phyloP scores from a whole-genome alignment of 208 protist species.

The Trypanosoma scelopori region DNA sequence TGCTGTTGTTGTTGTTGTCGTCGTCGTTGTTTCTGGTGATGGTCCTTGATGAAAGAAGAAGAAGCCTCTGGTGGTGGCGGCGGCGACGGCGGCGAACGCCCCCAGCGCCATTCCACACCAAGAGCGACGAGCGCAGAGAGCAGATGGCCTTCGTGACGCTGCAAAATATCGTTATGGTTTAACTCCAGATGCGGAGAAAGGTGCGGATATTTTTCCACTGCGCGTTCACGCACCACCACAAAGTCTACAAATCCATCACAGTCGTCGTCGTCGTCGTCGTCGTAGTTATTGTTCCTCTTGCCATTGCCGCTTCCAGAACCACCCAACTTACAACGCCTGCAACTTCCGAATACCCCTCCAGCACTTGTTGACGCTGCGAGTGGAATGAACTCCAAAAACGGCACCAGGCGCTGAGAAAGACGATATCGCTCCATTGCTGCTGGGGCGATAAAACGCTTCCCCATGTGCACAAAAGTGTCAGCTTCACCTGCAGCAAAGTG shows the following conservation, averaged over 20 bases:
- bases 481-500: conserved; percentile 1
- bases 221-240: conserved; percentile 16
- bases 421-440: conserved; percentile 27
- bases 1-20: background rate
- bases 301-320: too few species aligned
- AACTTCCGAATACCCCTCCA: background rate
- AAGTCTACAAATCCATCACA: conserved; percentile 29
- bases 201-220: conserved; percentile 8
- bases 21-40: background rate
- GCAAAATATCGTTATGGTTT: background rate
- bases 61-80: background rate
- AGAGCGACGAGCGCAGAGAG: conserved; percentile 14
- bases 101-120: conserved; percentile 27
- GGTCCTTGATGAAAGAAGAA: too few species aligned
- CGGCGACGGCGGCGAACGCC: conserved; percentile 1
- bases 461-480: conserved; percentile 28
- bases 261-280: background rate
- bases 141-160: conserved; percentile 7
- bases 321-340: background rate
- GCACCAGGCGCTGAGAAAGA: conserved; percentile 17
- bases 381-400: conserved; percentile 27
- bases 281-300: too few species aligned
- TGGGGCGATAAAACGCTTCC: conserved; percentile 27
- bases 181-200: conserved; percentile 16
- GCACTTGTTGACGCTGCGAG: background rate